Conservation (phyloP, 352 stramenopile genomes). For the Chrysophaeum taylorii region DNA sequence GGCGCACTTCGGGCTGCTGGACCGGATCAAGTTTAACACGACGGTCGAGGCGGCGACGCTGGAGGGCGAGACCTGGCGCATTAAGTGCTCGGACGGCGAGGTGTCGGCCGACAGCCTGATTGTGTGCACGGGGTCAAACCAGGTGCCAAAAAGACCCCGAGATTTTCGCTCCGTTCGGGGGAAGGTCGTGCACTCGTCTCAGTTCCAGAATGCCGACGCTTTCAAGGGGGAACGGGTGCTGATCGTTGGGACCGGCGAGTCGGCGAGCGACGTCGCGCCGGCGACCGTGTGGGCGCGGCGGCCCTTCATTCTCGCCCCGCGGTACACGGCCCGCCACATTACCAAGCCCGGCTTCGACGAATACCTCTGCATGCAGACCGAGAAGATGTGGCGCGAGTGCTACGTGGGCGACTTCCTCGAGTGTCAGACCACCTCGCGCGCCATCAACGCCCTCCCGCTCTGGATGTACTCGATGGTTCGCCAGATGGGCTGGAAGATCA, state of each 20-base stretch:
- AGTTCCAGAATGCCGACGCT: not conserved
- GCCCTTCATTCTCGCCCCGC: not conserved
- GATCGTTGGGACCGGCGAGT: constrained; percentile 5
- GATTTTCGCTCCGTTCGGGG: not conserved
- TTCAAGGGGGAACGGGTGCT: constrained; percentile 6
- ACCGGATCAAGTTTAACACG: not conserved
- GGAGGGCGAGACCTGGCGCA: not conserved
- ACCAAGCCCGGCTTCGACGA: not conserved
- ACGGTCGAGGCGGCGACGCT: not conserved
- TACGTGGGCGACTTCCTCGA: not conserved
- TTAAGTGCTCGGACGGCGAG: not conserved
- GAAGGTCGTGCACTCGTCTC: constrained; percentile 1
- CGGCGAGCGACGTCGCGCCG: not conserved
- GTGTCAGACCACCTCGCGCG: not conserved
- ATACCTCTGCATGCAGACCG: not conserved
- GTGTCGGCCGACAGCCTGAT: not conserved
- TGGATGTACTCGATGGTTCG: not conserved
- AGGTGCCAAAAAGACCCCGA: not conserved
- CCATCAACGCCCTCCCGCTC: not conserved
- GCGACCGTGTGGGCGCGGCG: not conserved
- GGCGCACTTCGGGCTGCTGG: not conserved
- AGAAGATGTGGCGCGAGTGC: not conserved
- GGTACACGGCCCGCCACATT: not conserved
- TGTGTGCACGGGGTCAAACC: not conserved
- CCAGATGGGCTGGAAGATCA: not conserved